These are phyloP conservation scores for Hordeum pubiflorum DNA, from an alignment of 202 grass and related monocot genomes.

Conservation along the genomic window DNA sequence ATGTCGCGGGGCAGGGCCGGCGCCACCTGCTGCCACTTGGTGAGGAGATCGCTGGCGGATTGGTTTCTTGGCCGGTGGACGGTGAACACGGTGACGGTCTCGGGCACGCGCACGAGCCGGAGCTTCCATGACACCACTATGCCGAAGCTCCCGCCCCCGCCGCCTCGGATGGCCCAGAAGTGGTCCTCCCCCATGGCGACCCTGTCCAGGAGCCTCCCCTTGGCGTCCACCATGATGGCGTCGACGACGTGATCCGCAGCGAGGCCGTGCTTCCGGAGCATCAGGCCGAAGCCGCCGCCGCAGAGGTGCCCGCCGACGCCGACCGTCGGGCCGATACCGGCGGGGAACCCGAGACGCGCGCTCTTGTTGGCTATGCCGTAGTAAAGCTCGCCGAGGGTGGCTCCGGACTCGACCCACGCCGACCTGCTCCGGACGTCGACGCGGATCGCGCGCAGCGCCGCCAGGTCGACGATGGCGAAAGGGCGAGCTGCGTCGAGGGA, in stretches of 20 bases:
- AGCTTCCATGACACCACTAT: constrained; percentile 59
- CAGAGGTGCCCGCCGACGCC: constrained; percentile 48
- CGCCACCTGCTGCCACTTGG: constrained; percentile 51
- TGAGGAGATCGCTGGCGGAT: constrained; percentile 40
- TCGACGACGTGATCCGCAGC: constrained; percentile 52
- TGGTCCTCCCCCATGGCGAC: constrained; percentile 52
- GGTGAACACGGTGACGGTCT: constrained; percentile 44
- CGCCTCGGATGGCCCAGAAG: constrained; percentile 68
- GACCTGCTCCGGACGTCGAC: not conserved
- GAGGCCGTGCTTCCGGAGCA: constrained; percentile 55
- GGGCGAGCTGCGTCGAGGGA: not conserved
- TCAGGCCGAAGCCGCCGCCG: constrained; percentile 46
- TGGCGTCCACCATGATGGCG: constrained; percentile 35
- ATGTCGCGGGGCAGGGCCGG: constrained; percentile 33
- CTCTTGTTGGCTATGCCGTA: constrained; percentile 36
- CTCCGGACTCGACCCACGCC: constrained; percentile 53
- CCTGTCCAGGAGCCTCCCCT: constrained; percentile 34
- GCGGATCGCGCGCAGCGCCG: constrained; percentile 18
- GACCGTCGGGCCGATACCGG: constrained; percentile 38
- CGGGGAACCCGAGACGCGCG: constrained; percentile 36
- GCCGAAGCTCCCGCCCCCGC: constrained; percentile 65
- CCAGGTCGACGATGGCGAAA: constrained; percentile 38
- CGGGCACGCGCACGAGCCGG: constrained; percentile 42
- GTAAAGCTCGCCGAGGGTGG: constrained; percentile 63
- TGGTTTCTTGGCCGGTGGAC: constrained; percentile 18